Evolutionary conservation across 2,329 filamentous ascomycete species (phyloP).

Genomic region (Parastagonospora nodorum): DNA sequence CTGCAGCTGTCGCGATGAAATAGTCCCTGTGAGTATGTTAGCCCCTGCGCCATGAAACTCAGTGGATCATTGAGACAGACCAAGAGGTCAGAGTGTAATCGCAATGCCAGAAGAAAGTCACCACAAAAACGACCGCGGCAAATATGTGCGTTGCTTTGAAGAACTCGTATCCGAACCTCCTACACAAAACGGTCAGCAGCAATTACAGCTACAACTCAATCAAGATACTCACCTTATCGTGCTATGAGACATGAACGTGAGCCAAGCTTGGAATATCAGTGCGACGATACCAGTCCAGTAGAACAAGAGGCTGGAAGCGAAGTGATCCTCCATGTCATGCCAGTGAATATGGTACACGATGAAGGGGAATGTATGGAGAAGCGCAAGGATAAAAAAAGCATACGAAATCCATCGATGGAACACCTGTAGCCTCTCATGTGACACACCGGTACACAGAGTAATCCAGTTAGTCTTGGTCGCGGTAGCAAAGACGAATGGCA

Average conservation of each 20-base stretch:
- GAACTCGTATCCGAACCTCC: conserved; percentile 63
- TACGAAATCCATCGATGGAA: conserved; percentile 37
- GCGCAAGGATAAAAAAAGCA: conserved; percentile 61
- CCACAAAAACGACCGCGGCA: conserved; percentile 58
- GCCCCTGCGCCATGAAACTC: not conserved
- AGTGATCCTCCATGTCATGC: conserved; percentile 56
- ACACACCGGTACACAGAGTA: conserved; percentile 59
- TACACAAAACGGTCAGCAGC: conserved; percentile 20
- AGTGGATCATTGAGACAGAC: conserved; percentile 32
- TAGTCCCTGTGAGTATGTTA: conserved; percentile 56
- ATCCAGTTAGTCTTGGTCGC: conserved; percentile 63
- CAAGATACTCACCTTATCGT: conserved; percentile 51
- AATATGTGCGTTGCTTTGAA: conserved; percentile 64
- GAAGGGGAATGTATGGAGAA: conserved; percentile 66
- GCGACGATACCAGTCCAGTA: conserved; percentile 64
- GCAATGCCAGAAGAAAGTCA: conserved; percentile 67
- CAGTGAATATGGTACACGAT: conserved; percentile 58
- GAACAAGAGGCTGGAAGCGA: conserved; percentile 49
- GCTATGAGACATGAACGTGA: conserved; percentile 60
- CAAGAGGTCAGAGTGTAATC: conserved; percentile 61
- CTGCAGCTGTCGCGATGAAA: conserved; percentile 60
- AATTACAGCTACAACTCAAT: not conserved
- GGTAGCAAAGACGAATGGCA: conserved; percentile 45
- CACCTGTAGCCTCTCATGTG: conserved; percentile 61
- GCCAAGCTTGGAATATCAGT: conserved; percentile 58